Percentiles rank a stretch among this genome's conserved stretches.
These are phyloP conservation scores for Colletotrichum euphorbiae DNA, from an alignment of 2,329 filamentous ascomycete genomes.

Conservation along the genomic window DNA sequence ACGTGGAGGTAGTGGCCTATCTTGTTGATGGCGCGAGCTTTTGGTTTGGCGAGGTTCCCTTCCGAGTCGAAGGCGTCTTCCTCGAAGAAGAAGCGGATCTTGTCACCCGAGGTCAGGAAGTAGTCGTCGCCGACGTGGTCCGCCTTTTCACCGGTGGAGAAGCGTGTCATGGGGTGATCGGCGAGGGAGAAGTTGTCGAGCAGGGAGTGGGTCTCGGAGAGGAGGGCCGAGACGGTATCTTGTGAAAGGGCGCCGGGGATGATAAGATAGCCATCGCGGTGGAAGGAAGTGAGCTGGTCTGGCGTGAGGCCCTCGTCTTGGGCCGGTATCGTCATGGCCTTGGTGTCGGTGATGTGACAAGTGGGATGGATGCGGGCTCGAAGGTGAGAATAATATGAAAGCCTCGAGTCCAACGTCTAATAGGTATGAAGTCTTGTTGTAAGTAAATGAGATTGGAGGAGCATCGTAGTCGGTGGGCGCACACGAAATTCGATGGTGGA, in stretches of 20 bases:
- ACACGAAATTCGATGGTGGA: conserved; percentile 4
- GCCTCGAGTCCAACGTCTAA: too few relatives aligned
- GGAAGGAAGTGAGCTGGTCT: conserved; percentile 78
- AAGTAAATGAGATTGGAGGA: neutral
- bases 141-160: conserved; percentile 82
- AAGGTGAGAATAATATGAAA: neutral
- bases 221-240: conserved; percentile 73
- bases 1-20: conserved; percentile 83
- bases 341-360: neutral
- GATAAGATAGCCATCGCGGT: conserved; percentile 89
- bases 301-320: conserved; percentile 70
- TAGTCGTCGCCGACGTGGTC: conserved; percentile 94
- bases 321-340: conserved; percentile 15
- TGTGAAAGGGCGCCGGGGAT: conserved; percentile 80
- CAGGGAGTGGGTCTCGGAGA: conserved; percentile 79
- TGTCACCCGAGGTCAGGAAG: conserved; percentile 90
- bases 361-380: neutral
- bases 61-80: conserved; percentile 83
- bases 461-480: neutral
- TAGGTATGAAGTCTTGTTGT: neutral
- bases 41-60: conserved; percentile 79
- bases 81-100: conserved; percentile 97
- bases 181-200: conserved; percentile 82
- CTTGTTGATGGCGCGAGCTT: conserved; percentile 88
- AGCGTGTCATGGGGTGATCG: conserved; percentile 91